A percentile compares a stretch with the other conserved stretches of the same genome.
Conservation (phyloP, 495 filamentous ascomycete species). For the Hypoxylon fuscum region DNA sequence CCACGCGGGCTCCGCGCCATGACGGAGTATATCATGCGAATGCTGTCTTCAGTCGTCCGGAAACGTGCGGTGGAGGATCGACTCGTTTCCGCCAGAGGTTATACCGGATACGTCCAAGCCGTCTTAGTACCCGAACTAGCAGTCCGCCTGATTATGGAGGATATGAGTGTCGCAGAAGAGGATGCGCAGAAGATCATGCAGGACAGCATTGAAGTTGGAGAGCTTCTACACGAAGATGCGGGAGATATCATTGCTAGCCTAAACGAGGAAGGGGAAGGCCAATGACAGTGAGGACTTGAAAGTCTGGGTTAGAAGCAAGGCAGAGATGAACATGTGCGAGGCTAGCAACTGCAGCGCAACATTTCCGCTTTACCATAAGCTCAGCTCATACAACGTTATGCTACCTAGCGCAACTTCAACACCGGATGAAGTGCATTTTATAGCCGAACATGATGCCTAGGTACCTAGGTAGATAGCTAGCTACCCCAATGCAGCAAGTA, state of each 20-base stretch:
- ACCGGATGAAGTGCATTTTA: too few species aligned
- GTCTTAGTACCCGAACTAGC: constrained; percentile 90
- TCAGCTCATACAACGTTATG: too few species aligned
- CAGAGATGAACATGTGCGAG: background rate
- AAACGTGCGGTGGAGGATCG: constrained; percentile 70
- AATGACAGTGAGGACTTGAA: background rate
- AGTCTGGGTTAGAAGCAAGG: background rate
- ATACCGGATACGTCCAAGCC: constrained; percentile 79
- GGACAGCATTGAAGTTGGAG: constrained; percentile 80
- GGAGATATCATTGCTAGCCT: constrained; percentile 67
- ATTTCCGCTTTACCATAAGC: too few species aligned
- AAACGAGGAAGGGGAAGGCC: constrained; percentile 49
- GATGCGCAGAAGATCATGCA: constrained; percentile 72
- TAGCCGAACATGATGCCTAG: too few species aligned
- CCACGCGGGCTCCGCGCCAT: constrained; percentile 73
- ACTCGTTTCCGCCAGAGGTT: constrained; percentile 73
- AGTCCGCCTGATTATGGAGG: constrained; percentile 80
- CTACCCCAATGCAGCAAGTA: too few species aligned
- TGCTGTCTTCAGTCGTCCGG: constrained; percentile 69
- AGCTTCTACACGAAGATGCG: constrained; percentile 74
- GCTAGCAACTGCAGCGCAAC: too few species aligned
- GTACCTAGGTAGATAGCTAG: too few species aligned
- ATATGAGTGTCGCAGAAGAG: constrained; percentile 75
- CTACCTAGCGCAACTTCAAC: too few species aligned
- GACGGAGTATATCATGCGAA: constrained; percentile 69